phyloP scores from a whole-genome alignment of 176 grass and related monocot species.

The Musa itinerans region DNA sequence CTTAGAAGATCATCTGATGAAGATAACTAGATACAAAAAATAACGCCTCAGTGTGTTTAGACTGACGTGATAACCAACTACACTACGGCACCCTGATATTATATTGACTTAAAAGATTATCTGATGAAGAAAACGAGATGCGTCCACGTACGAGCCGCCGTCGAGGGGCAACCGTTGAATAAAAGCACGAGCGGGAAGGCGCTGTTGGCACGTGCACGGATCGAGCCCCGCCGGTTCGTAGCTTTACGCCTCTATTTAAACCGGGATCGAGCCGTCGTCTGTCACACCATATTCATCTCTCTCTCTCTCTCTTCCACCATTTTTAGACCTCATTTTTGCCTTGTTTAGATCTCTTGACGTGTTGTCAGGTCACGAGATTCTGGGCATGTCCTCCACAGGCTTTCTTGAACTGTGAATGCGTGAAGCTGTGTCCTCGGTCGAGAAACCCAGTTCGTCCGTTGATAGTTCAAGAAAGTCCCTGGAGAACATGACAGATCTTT shows the following conservation, averaged over 20 bases:
- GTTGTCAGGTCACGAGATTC: constrained; percentile 9
- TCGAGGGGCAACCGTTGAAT: background rate
- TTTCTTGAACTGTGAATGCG: constrained; percentile 86
- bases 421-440: background rate
- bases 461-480: constrained; percentile 85
- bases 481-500: constrained; percentile 51
- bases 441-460: constrained; percentile 15
- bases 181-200: background rate
- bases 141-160: too few relatives aligned
- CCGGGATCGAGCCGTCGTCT: background rate
- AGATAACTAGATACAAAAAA: too few relatives aligned
- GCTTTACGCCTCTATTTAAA: constrained; percentile 23
- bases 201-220: background rate
- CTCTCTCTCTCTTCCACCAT: constrained; percentile 3
- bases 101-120: too few relatives aligned
- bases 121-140: too few relatives aligned
- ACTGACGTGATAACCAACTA: constrained; percentile 99
- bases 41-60: constrained; percentile 99
- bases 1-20: too few relatives aligned
- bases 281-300: background rate
- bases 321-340: background rate
- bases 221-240: background rate
- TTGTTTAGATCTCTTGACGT: background rate
- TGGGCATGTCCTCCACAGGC: constrained; percentile 78
- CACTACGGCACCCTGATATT: constrained; percentile 52